Evolutionary conservation across 2,329 filamentous ascomycete genomes (phyloP).

Genomic region (Bipolaris zeicola): DNA sequence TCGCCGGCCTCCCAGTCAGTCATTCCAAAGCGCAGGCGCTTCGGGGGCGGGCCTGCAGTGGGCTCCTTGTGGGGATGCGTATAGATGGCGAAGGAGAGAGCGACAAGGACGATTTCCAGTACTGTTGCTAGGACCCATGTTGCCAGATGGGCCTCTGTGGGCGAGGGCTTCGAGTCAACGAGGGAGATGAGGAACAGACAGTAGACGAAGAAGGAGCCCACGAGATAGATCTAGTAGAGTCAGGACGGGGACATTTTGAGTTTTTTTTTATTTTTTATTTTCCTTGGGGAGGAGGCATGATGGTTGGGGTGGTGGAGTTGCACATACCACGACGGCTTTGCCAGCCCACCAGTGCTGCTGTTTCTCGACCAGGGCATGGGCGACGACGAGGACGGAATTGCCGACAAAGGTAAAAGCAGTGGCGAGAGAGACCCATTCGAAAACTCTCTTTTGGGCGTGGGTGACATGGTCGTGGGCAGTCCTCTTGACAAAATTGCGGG

Average conservation of each 20-base stretch:
- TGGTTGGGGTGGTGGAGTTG: neutral
- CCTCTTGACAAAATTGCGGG: constrained; percentile 52
- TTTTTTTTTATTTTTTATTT: neutral
- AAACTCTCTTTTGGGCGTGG: constrained; percentile 70
- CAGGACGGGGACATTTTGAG: neutral
- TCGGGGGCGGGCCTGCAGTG: constrained; percentile 48
- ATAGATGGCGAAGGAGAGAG: constrained; percentile 71
- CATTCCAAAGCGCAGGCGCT: constrained; percentile 45
- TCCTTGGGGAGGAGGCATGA: neutral
- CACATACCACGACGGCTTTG: constrained; percentile 73
- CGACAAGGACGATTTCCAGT: constrained; percentile 75
- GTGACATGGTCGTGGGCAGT: constrained; percentile 63
- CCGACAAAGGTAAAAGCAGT: constrained; percentile 76
- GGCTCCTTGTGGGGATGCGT: constrained; percentile 69
- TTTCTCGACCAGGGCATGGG: constrained; percentile 71
- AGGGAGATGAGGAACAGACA: constrained; percentile 84
- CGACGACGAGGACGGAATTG: constrained; percentile 73
- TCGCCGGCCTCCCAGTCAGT: constrained; percentile 69
- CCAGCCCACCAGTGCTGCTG: constrained; percentile 81
- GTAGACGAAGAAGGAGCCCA: constrained; percentile 85
- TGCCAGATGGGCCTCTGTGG: constrained; percentile 77
- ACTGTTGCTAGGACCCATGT: constrained; percentile 77
- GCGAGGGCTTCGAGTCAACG: constrained; percentile 80
- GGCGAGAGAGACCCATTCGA: constrained; percentile 74
- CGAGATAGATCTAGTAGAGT: constrained; percentile 74